Conservation (phyloP, 2,329 filamentous ascomycete genomes). For the Penicillium frequentans region DNA sequence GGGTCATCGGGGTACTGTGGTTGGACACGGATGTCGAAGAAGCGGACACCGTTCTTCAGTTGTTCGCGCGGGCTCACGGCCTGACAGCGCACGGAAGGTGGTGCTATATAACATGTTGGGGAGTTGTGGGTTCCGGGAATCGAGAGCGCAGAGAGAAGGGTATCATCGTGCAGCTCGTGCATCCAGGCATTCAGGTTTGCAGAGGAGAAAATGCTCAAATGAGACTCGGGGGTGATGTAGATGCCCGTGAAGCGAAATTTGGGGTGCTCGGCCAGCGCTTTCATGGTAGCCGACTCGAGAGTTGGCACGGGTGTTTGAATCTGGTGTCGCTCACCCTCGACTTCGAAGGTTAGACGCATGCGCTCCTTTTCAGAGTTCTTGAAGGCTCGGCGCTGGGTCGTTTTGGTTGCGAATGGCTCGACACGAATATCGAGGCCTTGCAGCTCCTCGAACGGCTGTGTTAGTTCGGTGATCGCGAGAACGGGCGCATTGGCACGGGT, state of each 20-base stretch:
- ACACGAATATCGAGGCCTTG: constrained; percentile 65
- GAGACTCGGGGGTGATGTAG: constrained; percentile 58
- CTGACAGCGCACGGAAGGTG: constrained; percentile 93
- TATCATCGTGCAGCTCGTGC: constrained; percentile 68
- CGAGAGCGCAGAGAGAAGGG: constrained; percentile 74
- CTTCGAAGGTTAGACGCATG: constrained; percentile 72
- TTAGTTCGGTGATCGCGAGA: constrained; percentile 49
- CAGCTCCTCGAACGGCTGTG: constrained; percentile 59
- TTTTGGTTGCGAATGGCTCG: constrained; percentile 65
- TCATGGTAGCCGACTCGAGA: constrained; percentile 61
- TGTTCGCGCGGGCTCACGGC: constrained; percentile 74
- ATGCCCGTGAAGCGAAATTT: constrained; percentile 64
- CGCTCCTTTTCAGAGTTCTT: constrained; percentile 62
- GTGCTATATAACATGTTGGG: constrained; percentile 77
- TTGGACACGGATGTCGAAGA: constrained; percentile 87
- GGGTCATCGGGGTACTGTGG: constrained; percentile 58
- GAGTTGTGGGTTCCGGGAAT: constrained; percentile 97
- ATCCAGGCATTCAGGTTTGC: constrained; percentile 76
- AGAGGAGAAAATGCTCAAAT: constrained; percentile 67
- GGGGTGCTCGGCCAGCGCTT: constrained; percentile 53
- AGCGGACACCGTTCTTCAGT: constrained; percentile 85
- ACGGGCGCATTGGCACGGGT: constrained; percentile 47
- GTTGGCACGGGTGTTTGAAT: constrained; percentile 69
- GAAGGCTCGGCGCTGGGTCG: constrained; percentile 62
- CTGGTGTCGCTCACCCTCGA: constrained; percentile 64